A percentile compares a stretch with the other conserved stretches of the same genome.
Evolutionary conservation across 169 alveolate species (phyloP).

Genomic region (Pseudocohnilembus persalinus): DNA sequence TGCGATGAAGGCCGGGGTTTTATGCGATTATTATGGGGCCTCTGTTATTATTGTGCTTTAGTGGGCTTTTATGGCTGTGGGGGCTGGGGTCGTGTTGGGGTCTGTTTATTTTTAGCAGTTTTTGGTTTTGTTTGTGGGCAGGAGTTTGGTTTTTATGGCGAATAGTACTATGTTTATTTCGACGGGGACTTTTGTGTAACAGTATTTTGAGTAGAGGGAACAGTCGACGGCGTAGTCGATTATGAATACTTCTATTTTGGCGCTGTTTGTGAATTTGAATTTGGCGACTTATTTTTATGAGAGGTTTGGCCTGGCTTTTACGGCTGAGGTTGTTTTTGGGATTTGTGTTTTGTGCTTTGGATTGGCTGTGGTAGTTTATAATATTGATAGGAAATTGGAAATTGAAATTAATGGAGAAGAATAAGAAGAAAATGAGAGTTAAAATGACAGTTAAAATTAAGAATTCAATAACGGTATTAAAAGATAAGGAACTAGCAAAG

Average conservation of each 20-base stretch:
- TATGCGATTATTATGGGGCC: neutral
- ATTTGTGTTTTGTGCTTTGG: neutral
- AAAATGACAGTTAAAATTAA: no score
- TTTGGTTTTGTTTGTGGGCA: neutral
- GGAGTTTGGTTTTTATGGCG: neutral
- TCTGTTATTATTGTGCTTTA: neutral
- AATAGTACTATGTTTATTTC: neutral
- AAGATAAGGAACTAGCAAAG: no score
- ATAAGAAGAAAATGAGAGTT: no score
- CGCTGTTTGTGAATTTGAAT: neutral
- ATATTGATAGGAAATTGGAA: neutral
- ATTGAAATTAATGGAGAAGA: neutral
- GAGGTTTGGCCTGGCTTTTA: neutral
- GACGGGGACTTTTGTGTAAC: neutral
- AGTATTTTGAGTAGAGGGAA: neutral
- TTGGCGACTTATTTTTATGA: neutral
- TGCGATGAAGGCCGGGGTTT: neutral
- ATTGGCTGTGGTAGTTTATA: neutral
- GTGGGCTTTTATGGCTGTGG: neutral
- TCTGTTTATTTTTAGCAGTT: neutral
- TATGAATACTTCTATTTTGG: neutral
- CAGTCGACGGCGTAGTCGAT: neutral
- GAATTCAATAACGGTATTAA: no score
- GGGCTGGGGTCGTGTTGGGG: neutral
- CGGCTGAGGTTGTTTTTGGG: neutral